Evolutionary conservation across 2,329 filamentous ascomycete species (phyloP).

Genomic region (Clarireedia monteithiana): DNA sequence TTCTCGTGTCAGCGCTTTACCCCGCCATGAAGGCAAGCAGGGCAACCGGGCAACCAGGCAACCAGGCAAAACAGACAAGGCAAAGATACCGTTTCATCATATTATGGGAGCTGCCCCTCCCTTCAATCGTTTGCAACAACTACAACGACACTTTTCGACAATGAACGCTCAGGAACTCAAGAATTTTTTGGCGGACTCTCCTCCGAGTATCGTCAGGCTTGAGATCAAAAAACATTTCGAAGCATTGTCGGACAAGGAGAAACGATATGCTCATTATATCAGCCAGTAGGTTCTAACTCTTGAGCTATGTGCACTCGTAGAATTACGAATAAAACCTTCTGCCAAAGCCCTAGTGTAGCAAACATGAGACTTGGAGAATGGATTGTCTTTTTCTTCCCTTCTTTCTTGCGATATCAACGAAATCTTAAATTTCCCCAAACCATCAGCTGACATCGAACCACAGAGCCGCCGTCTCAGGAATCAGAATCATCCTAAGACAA

Average conservation of each 20-base stretch:
- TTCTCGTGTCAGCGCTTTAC: background rate
- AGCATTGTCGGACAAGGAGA: constrained; percentile 64
- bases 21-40: background rate
- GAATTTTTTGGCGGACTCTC: constrained; percentile 86
- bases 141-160: constrained; percentile 19
- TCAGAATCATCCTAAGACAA: constrained; percentile 71
- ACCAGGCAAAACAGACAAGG: no score
- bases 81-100: background rate
- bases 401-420: background rate
- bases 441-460: background rate
- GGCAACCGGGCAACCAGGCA: no score
- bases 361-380: no score
- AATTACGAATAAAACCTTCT: no score
- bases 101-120: constrained; percentile 10
- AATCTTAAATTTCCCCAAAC: background rate
- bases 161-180: constrained; percentile 55
- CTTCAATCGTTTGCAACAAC: constrained; percentile 17
- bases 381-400: no score
- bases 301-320: background rate
- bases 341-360: no score
- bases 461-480: constrained; percentile 70
- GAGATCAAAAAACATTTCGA: constrained; percentile 93
- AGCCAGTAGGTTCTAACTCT: constrained; percentile 50
- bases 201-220: constrained; percentile 79
- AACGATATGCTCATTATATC: constrained; percentile 87